A percentile compares a stretch with the other conserved stretches of the same genome.
Conservation (phyloP, 495 filamentous ascomycete genomes). For the Penicillium pulvis region DNA sequence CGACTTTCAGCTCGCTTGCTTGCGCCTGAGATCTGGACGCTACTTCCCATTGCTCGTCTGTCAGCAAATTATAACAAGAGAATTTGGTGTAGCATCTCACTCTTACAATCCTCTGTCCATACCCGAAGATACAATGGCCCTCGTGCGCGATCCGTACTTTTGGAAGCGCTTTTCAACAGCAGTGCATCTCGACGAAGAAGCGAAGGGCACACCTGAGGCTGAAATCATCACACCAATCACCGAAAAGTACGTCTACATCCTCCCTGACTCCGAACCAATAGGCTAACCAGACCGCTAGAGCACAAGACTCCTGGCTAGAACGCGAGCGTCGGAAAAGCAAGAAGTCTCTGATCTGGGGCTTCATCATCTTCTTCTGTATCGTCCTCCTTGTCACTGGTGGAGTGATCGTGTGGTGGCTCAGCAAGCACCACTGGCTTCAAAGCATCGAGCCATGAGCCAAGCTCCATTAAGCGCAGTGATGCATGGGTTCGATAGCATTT, state of each 20-base stretch:
- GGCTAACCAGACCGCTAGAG: constrained; percentile 14
- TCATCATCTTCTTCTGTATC: constrained; percentile 34
- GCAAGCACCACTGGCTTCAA: constrained; percentile 42
- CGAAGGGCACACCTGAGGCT: constrained; percentile 17
- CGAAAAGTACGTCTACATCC: constrained; percentile 17
- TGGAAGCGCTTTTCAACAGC: constrained; percentile 65
- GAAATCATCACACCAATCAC: constrained; percentile 14
- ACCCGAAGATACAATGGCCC: constrained; percentile 31
- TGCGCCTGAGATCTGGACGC: not conserved
- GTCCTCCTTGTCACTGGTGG: constrained; percentile 30
- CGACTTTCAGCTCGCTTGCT: not conserved
- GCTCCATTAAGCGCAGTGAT: not conserved
- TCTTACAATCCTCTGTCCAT: not conserved
- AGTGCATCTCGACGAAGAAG: constrained; percentile 52
- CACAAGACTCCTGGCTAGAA: constrained; percentile 37
- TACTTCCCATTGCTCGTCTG: not conserved
- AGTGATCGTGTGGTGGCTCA: constrained; percentile 43
- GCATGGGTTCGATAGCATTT: constrained; percentile 12
- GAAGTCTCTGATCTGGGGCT: constrained; percentile 37
- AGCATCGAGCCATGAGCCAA: constrained; percentile 17
- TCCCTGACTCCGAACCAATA: not conserved
- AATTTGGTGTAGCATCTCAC: not conserved
- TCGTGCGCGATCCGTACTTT: constrained; percentile 61
- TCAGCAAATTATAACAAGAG: constrained; percentile 1
- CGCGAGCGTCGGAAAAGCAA: constrained; percentile 37